Conservation (phyloP, 2,329 filamentous ascomycete genomes). For the Huntiella moniliformis region DNA sequence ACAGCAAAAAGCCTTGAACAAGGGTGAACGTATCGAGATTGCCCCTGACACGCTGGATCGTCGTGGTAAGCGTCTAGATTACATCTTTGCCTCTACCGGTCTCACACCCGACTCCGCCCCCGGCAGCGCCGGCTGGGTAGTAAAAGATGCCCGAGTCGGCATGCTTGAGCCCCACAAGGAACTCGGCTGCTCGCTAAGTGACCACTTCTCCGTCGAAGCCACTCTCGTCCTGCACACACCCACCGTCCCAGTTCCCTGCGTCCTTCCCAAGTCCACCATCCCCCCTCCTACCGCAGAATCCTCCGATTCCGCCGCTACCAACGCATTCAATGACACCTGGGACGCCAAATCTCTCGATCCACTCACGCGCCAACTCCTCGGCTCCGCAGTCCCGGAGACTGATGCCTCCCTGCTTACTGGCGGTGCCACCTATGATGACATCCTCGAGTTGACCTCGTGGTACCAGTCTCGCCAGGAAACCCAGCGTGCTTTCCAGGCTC, state of each 20-base stretch:
- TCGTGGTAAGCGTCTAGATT: constrained; percentile 75
- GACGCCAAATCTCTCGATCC: constrained; percentile 14
- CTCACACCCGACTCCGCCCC: constrained; percentile 14
- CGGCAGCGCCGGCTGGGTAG: constrained; percentile 39
- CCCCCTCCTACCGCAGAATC: constrained; percentile 8
- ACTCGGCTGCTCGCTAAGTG: constrained; percentile 70
- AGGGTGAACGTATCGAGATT: constrained; percentile 31
- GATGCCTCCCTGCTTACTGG: constrained; percentile 14
- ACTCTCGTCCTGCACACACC: constrained; percentile 39
- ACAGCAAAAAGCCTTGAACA: constrained; percentile 47
- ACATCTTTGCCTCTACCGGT: constrained; percentile 63
- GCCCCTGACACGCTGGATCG: constrained; percentile 49
- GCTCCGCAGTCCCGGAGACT: constrained; percentile 13
- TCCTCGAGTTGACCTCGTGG: constrained; percentile 48
- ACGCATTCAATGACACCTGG: constrained; percentile 14
- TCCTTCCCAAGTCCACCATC: constrained; percentile 6
- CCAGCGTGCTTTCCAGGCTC: constrained; percentile 52
- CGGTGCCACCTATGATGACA: constrained; percentile 34
- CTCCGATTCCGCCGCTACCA: constrained; percentile 10
- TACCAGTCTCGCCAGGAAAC: constrained; percentile 53
- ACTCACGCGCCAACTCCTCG: constrained; percentile 19
- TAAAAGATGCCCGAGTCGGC: constrained; percentile 52
- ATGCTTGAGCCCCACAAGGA: constrained; percentile 68
- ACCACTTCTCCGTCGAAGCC: constrained; percentile 83
- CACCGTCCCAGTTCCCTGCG: constrained; percentile 12